phyloP scores from a whole-genome alignment of 805 yeast species.

The Candida loeiensis region DNA sequence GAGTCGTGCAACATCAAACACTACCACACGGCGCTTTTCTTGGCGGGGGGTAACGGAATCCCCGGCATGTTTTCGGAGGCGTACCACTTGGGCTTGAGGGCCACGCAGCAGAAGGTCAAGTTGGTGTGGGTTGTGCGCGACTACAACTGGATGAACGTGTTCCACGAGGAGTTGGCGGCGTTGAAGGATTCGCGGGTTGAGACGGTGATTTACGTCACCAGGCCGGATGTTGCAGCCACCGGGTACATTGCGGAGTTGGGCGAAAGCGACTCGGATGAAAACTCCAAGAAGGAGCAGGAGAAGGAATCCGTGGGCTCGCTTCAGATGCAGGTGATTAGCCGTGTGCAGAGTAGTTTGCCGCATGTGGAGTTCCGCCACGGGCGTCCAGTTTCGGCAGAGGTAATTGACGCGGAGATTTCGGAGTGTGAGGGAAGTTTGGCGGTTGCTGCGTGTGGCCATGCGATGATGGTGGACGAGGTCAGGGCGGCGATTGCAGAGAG shows the following conservation, averaged over 20 bases:
- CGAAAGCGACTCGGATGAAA: neutral
- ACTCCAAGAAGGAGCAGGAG: slow-evolving; percentile 1
- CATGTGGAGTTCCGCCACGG: slow-evolving; percentile 18
- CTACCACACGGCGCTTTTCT: slow-evolving; percentile 28
- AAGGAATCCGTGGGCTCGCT: slow-evolving; percentile 18
- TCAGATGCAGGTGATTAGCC: neutral
- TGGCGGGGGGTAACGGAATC: slow-evolving; percentile 40
- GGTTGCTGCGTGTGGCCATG: slow-evolving; percentile 62
- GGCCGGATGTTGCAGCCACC: slow-evolving; percentile 16
- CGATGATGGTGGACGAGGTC: slow-evolving; percentile 52
- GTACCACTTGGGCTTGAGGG: slow-evolving; percentile 17
- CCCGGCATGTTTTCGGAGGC: slow-evolving; percentile 36
- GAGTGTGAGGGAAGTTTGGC: slow-evolving; percentile 43
- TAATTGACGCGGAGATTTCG: slow-evolving; percentile 36
- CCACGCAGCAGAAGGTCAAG: slow-evolving; percentile 7
- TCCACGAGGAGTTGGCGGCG: slow-evolving; percentile 38
- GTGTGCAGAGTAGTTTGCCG: neutral
- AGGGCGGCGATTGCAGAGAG: slow-evolving; percentile 46
- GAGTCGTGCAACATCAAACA: slow-evolving; percentile 15
- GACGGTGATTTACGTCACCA: slow-evolving; percentile 27
- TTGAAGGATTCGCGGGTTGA: slow-evolving; percentile 27
- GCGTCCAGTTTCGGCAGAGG: slow-evolving; percentile 44
- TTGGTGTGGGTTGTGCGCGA: slow-evolving; percentile 67
- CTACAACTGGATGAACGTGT: slow-evolving; percentile 46
- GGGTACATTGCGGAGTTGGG: slow-evolving; percentile 3